Evolutionary conservation across 2,329 filamentous ascomycete genomes (phyloP), one percentile per base, ranked within the genome.

Genomic region (Aspergillus intermedius): DNA sequence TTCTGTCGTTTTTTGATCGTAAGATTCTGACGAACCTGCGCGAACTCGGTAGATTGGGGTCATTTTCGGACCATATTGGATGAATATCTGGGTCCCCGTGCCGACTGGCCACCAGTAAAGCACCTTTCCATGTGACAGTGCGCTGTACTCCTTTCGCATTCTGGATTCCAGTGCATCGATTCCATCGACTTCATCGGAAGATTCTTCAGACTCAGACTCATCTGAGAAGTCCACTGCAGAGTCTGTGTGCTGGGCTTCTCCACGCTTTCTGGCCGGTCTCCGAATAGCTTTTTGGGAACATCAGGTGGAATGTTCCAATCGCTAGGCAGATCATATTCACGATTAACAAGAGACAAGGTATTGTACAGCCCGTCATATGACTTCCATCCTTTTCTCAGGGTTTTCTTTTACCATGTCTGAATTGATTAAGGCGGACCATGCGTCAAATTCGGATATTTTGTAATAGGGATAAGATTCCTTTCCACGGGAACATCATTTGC

Each of bases 101-200:
- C 55, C 54, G 41, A 51, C 49, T 21, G 47, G 46, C 54, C 50
- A 57, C 54, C 39, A 57, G 28, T 53, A 57, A 1, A 59, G 35
- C 4, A 54, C 51, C 45, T 54, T 49, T 15, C 49, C 49, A 10
- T 28, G 42, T 28, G 49, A 44, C 28, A 51, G 32, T 9, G 44
- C 12, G 28, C 28, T 44, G 21, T 46, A 47, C 15, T 46, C 48
- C 30, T 47, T 43, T 4, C 44, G 35, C 44, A 47, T 87, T 10
- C 21, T 5, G 21, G 15, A 42, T 42, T 42, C 40, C 40, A 42
- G 40, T 3, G 15, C 40, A 42, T 42, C 21, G 40, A 42, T 10
- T 23, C 30, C 30, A 45, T 45, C 40, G 4, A 19, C n/a, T 19
- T 23, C 40, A 23, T 23, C 40, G 23, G 40, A 42, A 21, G 40